Evolutionary conservation across 2,329 filamentous ascomycete genomes (phyloP).

Genomic region (Fusarium annulatum): DNA sequence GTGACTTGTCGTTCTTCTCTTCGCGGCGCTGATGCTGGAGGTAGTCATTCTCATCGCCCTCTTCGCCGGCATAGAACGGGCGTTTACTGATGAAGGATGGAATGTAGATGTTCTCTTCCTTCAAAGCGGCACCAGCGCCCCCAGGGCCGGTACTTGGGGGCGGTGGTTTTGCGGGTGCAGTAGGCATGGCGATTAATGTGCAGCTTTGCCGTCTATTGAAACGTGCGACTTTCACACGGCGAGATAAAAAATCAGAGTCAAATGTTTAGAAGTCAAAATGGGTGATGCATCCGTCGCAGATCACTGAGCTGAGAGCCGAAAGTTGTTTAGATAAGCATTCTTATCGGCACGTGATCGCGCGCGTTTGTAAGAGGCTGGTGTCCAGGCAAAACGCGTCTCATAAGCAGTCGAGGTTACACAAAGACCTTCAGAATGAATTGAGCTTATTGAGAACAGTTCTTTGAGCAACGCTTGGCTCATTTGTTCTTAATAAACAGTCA

Average conservation of each 20-base stretch:
- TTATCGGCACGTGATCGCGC: conserved; percentile 38
- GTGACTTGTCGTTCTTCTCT: conserved; percentile 74
- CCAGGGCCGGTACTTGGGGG: conserved; percentile 47
- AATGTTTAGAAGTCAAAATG: neutral
- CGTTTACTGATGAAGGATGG: conserved; percentile 98
- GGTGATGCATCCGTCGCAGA: neutral
- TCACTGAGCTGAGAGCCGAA: conserved; percentile 3
- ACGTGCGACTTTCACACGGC: neutral
- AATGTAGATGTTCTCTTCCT: conserved; percentile 98
- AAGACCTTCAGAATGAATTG: conserved; percentile 3
- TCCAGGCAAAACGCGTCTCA: conserved; percentile 24
- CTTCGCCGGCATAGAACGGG: conserved; percentile 90
- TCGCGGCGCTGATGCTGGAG: conserved; percentile 89
- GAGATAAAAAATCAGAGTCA: neutral
- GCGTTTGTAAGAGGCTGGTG: neutral
- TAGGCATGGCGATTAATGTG: conserved; percentile 19
- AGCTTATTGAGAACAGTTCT: neutral
- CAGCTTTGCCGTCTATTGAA: neutral
- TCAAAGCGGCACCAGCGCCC: conserved; percentile 61
- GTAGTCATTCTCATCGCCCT: conserved; percentile 84
- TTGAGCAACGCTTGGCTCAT: neutral
- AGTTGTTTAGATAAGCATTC: conserved; percentile 30
- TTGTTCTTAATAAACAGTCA: neutral
- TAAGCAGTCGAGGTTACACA: neutral
- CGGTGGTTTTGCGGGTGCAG: conserved; percentile 50